Conservation (phyloP, 2,329 filamentous ascomycete genomes). For the Phyllosticta citribraziliensis region DNA sequence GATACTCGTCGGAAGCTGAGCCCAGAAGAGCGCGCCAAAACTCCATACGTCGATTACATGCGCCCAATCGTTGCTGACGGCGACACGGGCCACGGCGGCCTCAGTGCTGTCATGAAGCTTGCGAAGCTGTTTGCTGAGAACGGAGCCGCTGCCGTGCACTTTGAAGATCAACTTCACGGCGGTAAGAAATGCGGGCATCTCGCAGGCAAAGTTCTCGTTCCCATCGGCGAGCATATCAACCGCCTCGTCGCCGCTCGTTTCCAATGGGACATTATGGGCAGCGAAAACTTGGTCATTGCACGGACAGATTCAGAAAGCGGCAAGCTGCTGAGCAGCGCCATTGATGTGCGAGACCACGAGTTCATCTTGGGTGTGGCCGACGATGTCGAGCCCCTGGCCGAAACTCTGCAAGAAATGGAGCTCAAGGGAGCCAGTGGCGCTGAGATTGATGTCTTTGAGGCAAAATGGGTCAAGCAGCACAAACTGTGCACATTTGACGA, state of each 20-base stretch:
- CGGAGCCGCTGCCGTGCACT: slow-evolving; percentile 90
- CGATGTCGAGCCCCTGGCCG: slow-evolving; percentile 69
- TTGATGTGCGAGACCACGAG: slow-evolving; percentile 92
- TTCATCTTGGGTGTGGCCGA: slow-evolving; percentile 86
- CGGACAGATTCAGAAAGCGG: slow-evolving; percentile 94
- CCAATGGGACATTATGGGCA: slow-evolving; percentile 98
- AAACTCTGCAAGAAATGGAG: slow-evolving; percentile 87
- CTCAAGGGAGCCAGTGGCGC: slow-evolving; percentile 61
- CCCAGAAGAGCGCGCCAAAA: slow-evolving; percentile 59
- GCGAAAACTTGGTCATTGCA: slow-evolving; percentile 88
- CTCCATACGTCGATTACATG: slow-evolving; percentile 84
- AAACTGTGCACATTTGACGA: slow-evolving; percentile 87
- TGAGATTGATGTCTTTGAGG: slow-evolving; percentile 80
- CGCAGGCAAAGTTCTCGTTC: slow-evolving; percentile 91
- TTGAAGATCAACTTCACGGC: slow-evolving; percentile 94
- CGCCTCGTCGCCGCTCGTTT: slow-evolving; percentile 83
- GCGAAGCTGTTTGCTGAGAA: slow-evolving; percentile 97
- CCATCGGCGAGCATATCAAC: slow-evolving; percentile 92
- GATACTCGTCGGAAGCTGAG: slow-evolving; percentile 72
- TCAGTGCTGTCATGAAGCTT: slow-evolving; percentile 88
- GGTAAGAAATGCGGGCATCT: slow-evolving; percentile 98
- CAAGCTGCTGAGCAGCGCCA: slow-evolving; percentile 76
- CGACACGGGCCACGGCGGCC: slow-evolving; percentile 88
- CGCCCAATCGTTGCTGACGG: slow-evolving; percentile 93
- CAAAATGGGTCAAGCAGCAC: slow-evolving; percentile 78